Evolutionary conservation across 768 basidiomycete species (phyloP).

Genomic region (Dictyophora rubrovolvata): DNA sequence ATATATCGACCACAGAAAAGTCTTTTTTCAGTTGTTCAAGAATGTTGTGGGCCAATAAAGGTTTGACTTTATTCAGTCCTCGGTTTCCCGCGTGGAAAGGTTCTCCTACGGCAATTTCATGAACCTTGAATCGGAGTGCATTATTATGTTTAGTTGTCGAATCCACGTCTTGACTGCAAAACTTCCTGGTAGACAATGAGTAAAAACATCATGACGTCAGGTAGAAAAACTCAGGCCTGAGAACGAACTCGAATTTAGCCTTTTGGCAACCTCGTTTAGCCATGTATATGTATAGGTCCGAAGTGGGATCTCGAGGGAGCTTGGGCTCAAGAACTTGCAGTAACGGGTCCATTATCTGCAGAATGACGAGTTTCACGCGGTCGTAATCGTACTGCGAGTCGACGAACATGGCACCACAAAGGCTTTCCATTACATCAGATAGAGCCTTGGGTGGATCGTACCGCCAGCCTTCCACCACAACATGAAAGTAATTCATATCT

Average conservation of each 20-base stretch:
- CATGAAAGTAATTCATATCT: constrained; percentile 43
- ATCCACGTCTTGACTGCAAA: constrained; percentile 31
- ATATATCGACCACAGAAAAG: constrained; percentile 33
- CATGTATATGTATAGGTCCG: constrained; percentile 60
- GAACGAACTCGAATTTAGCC: constrained; percentile 35
- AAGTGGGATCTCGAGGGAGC: constrained; percentile 60
- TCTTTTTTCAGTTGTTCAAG: constrained; percentile 43
- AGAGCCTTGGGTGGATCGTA: constrained; percentile 80
- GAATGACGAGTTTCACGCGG: constrained; percentile 47
- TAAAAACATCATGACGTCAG: not conserved
- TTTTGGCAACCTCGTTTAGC: constrained; percentile 46
- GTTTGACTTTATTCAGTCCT: constrained; percentile 46
- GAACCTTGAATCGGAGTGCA: constrained; percentile 48
- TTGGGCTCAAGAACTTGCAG: constrained; percentile 48
- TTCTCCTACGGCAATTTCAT: constrained; percentile 44
- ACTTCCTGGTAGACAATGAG: not conserved
- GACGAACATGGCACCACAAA: constrained; percentile 75
- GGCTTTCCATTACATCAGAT: constrained; percentile 77
- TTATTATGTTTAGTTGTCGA: constrained; percentile 30
- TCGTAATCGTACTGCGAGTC: constrained; percentile 73
- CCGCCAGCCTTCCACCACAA: constrained; percentile 64
- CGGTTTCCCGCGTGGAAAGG: constrained; percentile 48
- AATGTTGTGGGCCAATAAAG: constrained; percentile 56
- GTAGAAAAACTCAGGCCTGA: not conserved
- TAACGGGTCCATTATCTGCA: constrained; percentile 57